Conservation (phyloP, 1,284 basidiomycete species). For the Rhizoctonia solani region DNA sequence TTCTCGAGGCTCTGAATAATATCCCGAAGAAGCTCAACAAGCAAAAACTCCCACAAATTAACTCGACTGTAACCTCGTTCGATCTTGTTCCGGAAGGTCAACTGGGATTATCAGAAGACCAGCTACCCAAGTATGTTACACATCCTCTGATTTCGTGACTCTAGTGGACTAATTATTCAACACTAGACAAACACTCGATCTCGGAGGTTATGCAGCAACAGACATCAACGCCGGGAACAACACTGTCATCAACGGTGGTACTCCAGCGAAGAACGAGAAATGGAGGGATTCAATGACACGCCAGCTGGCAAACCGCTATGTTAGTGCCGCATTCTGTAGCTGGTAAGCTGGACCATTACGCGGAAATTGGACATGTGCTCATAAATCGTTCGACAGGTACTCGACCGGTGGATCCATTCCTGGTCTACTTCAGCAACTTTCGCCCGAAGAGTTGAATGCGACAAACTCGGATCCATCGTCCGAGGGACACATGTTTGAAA, state of each 20-base stretch:
- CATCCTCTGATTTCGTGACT: background rate
- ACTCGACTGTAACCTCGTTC: constrained; percentile 60
- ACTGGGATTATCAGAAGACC: constrained; percentile 65
- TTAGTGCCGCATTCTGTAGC: constrained; percentile 81
- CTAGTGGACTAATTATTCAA: background rate
- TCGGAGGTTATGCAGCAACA: constrained; percentile 50
- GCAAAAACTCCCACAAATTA: constrained; percentile 55
- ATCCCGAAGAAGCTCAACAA: constrained; percentile 70
- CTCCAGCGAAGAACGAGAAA: constrained; percentile 51
- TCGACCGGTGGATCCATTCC: constrained; percentile 82
- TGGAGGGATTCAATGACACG: constrained; percentile 69
- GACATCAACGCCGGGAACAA: constrained; percentile 62
- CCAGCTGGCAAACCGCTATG: constrained; percentile 80
- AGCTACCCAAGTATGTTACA: constrained; percentile 57
- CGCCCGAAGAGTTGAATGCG: constrained; percentile 72
- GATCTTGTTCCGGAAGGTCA: constrained; percentile 73
- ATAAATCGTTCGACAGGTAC: constrained; percentile 50
- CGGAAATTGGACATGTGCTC: background rate
- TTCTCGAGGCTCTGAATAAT: constrained; percentile 73
- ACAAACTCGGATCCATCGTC: constrained; percentile 50
- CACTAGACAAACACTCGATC: constrained; percentile 56
- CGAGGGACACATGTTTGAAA: constrained; percentile 81
- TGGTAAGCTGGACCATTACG: constrained; percentile 60
- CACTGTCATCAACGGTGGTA: constrained; percentile 66
- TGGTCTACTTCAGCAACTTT: constrained; percentile 66